These are phyloP conservation scores for Xanthoceras sorbifolium DNA, from an alignment of 345 rosid species.

Conservation along the genomic window DNA sequence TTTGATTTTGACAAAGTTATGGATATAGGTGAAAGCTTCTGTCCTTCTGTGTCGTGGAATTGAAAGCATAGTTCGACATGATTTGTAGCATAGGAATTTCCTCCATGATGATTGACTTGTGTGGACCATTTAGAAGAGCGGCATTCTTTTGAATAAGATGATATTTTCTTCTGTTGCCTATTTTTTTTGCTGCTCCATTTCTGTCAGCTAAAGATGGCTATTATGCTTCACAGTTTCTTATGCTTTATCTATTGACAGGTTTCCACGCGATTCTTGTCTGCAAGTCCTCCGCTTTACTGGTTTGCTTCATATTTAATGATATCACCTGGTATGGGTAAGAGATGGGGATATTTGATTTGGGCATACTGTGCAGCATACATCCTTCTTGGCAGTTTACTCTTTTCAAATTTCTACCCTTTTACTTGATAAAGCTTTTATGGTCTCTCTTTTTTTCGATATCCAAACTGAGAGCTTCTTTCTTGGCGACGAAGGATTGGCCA, in stretches of 20 bases:
- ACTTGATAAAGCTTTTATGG: slow-evolving; percentile 43
- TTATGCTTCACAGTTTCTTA: background rate
- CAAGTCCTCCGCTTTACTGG: slow-evolving; percentile 88
- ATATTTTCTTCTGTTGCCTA: background rate
- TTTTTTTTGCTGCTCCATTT: background rate
- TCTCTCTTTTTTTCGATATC: background rate
- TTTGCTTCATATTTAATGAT: slow-evolving; percentile 59
- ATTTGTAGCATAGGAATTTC: background rate
- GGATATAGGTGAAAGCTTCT: too few relatives aligned
- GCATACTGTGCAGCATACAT: slow-evolving; percentile 65
- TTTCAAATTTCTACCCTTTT: slow-evolving; percentile 89
- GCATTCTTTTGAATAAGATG: background rate
- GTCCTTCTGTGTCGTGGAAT: background rate
- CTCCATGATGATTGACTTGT: background rate
- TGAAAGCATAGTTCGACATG: background rate
- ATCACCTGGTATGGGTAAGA: slow-evolving; percentile 35
- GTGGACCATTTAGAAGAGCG: background rate
- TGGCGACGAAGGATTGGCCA: too few relatives aligned
- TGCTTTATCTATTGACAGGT: too few relatives aligned
- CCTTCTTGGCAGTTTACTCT: too few relatives aligned
- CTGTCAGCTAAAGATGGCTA: background rate
- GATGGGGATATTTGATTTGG: slow-evolving; percentile 76
- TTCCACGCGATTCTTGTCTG: slow-evolving; percentile 85
- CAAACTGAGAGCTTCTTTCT: background rate
- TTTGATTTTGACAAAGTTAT: too few relatives aligned